Evolutionary conservation across 495 filamentous ascomycete genomes (phyloP).

Genomic region (Aspergillus ostianus): DNA sequence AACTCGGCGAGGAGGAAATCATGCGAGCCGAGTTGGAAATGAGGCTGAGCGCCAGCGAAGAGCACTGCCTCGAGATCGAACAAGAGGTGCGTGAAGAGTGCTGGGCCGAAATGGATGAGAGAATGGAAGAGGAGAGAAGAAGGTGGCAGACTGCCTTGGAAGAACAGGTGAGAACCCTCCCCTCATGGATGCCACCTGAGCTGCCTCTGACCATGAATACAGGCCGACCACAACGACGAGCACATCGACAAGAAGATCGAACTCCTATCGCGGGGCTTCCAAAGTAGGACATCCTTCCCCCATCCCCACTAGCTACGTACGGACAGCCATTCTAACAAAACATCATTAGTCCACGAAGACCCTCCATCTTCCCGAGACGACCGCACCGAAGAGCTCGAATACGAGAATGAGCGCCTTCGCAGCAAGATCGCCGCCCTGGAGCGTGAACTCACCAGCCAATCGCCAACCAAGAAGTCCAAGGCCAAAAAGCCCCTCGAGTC

Average conservation of each 20-base stretch:
- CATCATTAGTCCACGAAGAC: conserved; percentile 48
- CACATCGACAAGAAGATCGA: conserved; percentile 91
- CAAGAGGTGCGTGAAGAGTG: conserved; percentile 88
- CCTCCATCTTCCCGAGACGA: conserved; percentile 32
- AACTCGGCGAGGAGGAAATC: conserved; percentile 62
- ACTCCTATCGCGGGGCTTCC: conserved; percentile 70
- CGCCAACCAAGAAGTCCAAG: conserved; percentile 45
- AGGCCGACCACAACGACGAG: conserved; percentile 64
- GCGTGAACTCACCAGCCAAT: conserved; percentile 45
- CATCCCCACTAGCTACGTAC: neutral
- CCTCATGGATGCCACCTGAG: too few species aligned
- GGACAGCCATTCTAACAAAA: conserved; percentile 12
- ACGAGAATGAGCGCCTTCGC: conserved; percentile 48
- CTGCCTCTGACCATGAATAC: conserved; percentile 17
- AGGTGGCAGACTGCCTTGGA: conserved; percentile 75
- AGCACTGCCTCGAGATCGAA: conserved; percentile 70
- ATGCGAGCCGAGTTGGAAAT: conserved; percentile 52
- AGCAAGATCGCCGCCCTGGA: conserved; percentile 45
- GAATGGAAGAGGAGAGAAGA: conserved; percentile 67
- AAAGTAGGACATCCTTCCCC: conserved; percentile 31
- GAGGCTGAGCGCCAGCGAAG: conserved; percentile 59
- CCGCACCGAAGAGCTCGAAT: conserved; percentile 42
- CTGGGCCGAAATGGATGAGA: conserved; percentile 78
- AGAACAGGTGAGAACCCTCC: conserved; percentile 56
- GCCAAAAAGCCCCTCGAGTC: conserved; percentile 26